phyloP scores from a whole-genome alignment of 306 rosid genomes.

The Acacia crassicarpa region DNA sequence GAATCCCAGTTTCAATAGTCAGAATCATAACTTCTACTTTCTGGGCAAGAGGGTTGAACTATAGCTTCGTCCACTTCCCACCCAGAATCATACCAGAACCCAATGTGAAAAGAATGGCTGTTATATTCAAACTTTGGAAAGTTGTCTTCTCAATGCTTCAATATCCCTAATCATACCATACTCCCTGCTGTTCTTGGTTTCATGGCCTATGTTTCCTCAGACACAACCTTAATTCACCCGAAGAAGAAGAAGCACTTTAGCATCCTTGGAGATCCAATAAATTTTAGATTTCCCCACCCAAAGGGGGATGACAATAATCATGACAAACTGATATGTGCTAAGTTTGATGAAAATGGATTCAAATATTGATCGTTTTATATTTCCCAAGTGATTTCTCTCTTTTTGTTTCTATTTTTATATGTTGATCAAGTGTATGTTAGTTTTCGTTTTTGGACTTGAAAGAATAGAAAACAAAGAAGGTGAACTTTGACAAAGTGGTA shows the following conservation, averaged over 20 bases:
- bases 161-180: conserved; percentile 40
- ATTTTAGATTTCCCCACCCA: conserved; percentile 29
- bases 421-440: background rate
- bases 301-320: background rate
- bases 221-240: conserved; percentile 10
- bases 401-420: no score
- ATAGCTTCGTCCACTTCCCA: conserved; percentile 45
- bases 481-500: no score
- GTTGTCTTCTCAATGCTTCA: conserved; percentile 55
- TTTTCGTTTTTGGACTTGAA: background rate
- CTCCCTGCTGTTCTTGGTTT: conserved; percentile 63
- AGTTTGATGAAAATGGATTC: conserved; percentile 41
- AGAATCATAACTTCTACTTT: conserved; percentile 42
- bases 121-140: conserved; percentile 58
- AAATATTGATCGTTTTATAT: background rate
- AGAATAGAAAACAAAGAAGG: no score
- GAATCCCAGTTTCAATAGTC: conserved; percentile 45
- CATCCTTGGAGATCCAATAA: conserved; percentile 42
- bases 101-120: conserved; percentile 35
- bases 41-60: conserved; percentile 43
- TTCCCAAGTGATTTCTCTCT: background rate
- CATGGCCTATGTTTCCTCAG: conserved; percentile 46
- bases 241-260: conserved; percentile 26
- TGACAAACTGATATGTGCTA: conserved; percentile 40
- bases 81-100: conserved; percentile 40